Percentiles rank a stretch among this genome's conserved stretches.
Evolutionary conservation across 1,139 yeast genomes (phyloP).

Genomic region (Suhomyces bokatorum): DNA sequence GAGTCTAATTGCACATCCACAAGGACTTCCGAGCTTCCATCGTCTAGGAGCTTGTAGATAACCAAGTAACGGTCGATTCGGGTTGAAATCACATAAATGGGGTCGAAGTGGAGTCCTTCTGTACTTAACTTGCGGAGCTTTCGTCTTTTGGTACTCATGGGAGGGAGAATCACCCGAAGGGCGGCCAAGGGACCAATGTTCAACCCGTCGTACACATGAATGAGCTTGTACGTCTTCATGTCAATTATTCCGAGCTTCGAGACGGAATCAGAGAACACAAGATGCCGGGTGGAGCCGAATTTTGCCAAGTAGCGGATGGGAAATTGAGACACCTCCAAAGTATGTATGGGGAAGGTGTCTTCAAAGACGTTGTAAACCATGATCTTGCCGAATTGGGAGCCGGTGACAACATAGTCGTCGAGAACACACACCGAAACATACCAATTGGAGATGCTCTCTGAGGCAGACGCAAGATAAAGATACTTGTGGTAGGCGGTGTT

Average conservation of each 20-base stretch:
- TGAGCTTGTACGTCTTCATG: constrained; percentile 20
- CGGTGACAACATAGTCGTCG: constrained; percentile 26
- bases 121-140: constrained; percentile 5
- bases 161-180: constrained; percentile 16
- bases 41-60: constrained; percentile 28
- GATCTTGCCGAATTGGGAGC: constrained; percentile 38
- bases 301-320: constrained; percentile 26
- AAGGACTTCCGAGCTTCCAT: constrained; percentile 16
- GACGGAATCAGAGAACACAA: constrained; percentile 34
- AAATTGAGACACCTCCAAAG: constrained; percentile 29
- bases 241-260: constrained; percentile 35
- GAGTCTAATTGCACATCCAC: constrained; percentile 14
- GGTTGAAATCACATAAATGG: constrained; percentile 27
- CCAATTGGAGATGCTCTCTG: constrained; percentile 27
- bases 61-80: constrained; percentile 26
- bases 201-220: constrained; percentile 24
- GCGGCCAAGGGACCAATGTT: constrained; percentile 31
- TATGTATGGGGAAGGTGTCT: constrained; percentile 18
- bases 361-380: constrained; percentile 23
- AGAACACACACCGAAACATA: constrained; percentile 23
- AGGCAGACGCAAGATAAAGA: constrained; percentile 21
- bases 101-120: constrained; percentile 20
- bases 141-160: constrained; percentile 5
- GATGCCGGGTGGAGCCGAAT: constrained; percentile 21
- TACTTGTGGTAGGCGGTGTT: constrained; percentile 19